A percentile compares a stretch with the other conserved stretches of the same genome.
These are phyloP conservation scores for Fusarium nelsonii DNA, from an alignment of 2,329 filamentous ascomycete genomes.

Conservation along the genomic window DNA sequence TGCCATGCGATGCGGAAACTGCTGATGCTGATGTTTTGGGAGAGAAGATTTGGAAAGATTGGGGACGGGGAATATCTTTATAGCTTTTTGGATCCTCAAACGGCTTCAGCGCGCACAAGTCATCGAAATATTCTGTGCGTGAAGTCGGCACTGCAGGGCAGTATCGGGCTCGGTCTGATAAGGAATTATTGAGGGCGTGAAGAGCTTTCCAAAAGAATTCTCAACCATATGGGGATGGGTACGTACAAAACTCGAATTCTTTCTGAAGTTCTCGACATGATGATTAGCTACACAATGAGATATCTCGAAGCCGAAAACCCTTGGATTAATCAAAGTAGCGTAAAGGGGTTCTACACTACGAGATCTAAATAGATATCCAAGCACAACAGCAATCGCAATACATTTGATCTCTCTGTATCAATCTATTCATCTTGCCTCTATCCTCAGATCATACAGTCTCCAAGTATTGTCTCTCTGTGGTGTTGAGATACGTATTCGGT, in stretches of 20 bases:
- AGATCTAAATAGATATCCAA: not conserved
- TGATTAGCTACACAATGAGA: not conserved
- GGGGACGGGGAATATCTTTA: not conserved
- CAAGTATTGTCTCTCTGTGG: constrained; percentile 5
- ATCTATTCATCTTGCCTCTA: not conserved
- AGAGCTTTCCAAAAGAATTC: not conserved
- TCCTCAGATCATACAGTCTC: not conserved
- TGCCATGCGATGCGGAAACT: not conserved
- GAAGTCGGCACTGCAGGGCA: no score
- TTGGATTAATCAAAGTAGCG: constrained; percentile 12
- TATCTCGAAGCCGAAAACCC: constrained; percentile 9
- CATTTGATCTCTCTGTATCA: not conserved
- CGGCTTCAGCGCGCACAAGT: no score
- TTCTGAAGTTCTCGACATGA: not conserved
- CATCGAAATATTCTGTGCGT: no score
- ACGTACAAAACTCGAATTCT: not conserved
- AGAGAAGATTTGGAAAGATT: not conserved
- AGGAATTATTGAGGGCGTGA: no score
- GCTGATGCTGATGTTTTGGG: no score
- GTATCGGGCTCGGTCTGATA: no score
- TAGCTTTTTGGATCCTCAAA: not conserved
- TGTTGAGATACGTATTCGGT: not conserved
- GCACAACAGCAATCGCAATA: not conserved
- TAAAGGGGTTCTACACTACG: constrained; percentile 3
- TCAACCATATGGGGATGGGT: not conserved